Evolutionary conservation across 2,329 filamentous ascomycete genomes (phyloP).

Genomic region (Diaporthe amygdali): DNA sequence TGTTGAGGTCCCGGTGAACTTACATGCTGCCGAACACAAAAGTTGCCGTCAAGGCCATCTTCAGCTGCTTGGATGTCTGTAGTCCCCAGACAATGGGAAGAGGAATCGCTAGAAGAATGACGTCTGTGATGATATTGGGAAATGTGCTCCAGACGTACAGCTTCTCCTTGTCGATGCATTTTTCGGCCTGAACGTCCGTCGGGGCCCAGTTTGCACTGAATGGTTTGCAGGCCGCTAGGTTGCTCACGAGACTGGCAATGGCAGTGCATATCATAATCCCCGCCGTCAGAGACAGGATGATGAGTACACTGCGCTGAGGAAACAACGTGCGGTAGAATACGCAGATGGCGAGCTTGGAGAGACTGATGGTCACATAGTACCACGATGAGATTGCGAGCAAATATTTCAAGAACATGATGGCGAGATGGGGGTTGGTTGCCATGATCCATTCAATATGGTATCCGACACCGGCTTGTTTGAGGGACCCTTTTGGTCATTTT

Average conservation of each 20-base stretch:
- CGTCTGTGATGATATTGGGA: conserved; percentile 42
- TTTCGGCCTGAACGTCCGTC: conserved; percentile 5
- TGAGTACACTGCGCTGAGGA: conserved; percentile 18
- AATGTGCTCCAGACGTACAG: conserved; percentile 37
- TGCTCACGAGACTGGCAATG: neutral
- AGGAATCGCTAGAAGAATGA: conserved; percentile 38
- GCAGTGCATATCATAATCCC: neutral
- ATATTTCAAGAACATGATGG: conserved; percentile 28
- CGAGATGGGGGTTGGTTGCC: neutral
- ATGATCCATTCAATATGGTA: neutral
- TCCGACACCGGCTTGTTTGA: neutral
- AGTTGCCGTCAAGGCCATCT: neutral
- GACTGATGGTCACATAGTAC: conserved; percentile 25
- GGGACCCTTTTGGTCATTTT: neutral
- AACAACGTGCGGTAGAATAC: conserved; percentile 28
- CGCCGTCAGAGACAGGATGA: conserved; percentile 19
- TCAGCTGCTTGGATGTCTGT: neutral
- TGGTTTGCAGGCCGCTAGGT: neutral
- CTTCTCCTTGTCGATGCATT: conserved; percentile 34
- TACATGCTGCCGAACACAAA: conserved; percentile 11
- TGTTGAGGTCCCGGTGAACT: neutral
- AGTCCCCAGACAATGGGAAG: conserved; percentile 39
- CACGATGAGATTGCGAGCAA: conserved; percentile 27
- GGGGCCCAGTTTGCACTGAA: conserved; percentile 21
- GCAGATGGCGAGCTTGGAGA: conserved; percentile 30